Base-by-base conservation (phyloP, 2,329 filamentous ascomycete species). In the Calonectria pseudoreteaudii region DNA sequence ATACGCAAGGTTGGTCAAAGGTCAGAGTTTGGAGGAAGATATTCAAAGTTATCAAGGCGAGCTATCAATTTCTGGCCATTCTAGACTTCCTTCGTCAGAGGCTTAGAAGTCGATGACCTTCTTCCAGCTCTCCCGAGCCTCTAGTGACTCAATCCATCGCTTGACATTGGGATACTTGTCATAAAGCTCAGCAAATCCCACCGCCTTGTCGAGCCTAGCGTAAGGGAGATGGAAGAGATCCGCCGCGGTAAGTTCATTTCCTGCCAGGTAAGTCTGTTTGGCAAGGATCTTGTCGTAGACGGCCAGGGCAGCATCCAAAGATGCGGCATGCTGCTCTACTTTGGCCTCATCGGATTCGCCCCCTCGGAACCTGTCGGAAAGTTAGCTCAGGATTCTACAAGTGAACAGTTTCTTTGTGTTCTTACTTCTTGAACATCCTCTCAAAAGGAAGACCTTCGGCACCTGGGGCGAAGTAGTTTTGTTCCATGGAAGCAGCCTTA, bases 61-160 rank as follows among this genome's bases (percentile, higher is more conserved):
- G 23, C 1, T 23, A 4, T 10, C 13, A 11, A 23, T 23, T 23
- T 23, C 44, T 23, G 4, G 8, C 0, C 13, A 44, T 23, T 13
- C 3, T 13, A 0, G 4, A 18, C 1, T 14, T 20, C 4, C 18
- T 44, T 8, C 1, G 16, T 44, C 14, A 1, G 4, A 20, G n/a
- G 13, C 41, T 60, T 60, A 64, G 16, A 13, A 9, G 23, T 38
- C 38, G 2, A 16, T 31, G 14, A 36, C 62, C 49, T 44, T 62
- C 34, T 68, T 72, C 70, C 70, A 72, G 11, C 64, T 68, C 11
- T 72, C 64, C 18, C 70, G 52, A 28, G 53, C 52, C 26, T 72
- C 66, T 11, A 72, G 44, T 7, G 38, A 44, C 20, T 52, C 53
- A 26, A 52, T 52, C 70, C 70, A 72, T 18, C 56, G 44, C 34